Percentiles rank a stretch among this genome's conserved stretches.
These are phyloP conservation scores for Lactarius akahatsu DNA, from an alignment of 768 basidiomycete species.

Conservation along the genomic window DNA sequence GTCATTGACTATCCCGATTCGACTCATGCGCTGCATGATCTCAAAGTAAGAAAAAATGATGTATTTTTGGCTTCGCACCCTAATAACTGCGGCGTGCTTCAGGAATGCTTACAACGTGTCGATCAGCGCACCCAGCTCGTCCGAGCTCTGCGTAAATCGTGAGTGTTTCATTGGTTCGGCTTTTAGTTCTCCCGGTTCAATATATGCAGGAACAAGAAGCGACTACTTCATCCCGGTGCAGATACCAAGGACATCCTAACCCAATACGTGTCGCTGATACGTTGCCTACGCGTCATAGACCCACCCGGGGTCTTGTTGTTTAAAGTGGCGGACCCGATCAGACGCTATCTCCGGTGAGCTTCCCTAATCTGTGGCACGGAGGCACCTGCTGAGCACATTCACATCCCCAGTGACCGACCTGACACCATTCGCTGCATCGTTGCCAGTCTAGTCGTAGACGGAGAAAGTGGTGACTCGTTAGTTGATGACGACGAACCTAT, in stretches of 20 bases:
- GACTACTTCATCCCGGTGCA: conserved; percentile 93
- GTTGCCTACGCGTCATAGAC: conserved; percentile 86
- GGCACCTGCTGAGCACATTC: not conserved
- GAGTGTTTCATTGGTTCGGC: conserved; percentile 32
- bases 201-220: conserved; percentile 66
- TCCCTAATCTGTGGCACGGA: not conserved
- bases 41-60: conserved; percentile 55
- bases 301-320: conserved; percentile 90
- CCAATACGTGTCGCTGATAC: conserved; percentile 91
- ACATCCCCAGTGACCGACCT: conserved; percentile 58
- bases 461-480: conserved; percentile 75
- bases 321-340: conserved; percentile 91
- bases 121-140: conserved; percentile 79
- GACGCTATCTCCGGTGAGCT: conserved; percentile 77
- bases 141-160: conserved; percentile 77
- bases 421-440: conserved; percentile 96
- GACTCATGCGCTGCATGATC: conserved; percentile 76
- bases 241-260: conserved; percentile 88
- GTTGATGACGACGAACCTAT: conserved; percentile 84
- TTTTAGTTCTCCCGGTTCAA: conserved; percentile 17
- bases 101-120: conserved; percentile 80
- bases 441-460: conserved; percentile 83
- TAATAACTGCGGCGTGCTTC: conserved; percentile 4
- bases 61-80: conserved; percentile 3
- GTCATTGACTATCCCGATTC: conserved; percentile 95